Evolutionary conservation across 495 filamentous ascomycete genomes (phyloP), one percentile per base, ranked within the genome.

Genomic region (Aspergillus homomorphus): DNA sequence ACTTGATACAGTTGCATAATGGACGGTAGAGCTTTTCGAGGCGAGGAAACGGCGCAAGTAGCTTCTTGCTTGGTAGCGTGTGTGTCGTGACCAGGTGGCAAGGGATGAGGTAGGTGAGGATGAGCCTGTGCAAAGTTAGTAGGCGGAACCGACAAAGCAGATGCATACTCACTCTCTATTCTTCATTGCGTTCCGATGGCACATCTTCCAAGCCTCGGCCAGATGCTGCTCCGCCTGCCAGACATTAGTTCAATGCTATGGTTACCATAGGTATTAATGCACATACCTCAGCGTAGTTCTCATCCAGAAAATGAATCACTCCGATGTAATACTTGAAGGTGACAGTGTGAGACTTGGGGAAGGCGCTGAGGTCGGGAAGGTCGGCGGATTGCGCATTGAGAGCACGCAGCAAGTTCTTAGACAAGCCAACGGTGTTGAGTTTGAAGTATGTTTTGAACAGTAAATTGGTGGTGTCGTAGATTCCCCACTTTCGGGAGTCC

Each of bases 361-460:
- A 97, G 7, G 74, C 73, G 2, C 83, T 76, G 20, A 95, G 73
- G 0, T 78, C 68, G 1, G 95, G 94, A 69, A 96, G 86, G 63
- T 98, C 95, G 10, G 77, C 77, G 18, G 80, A 78, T 26, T 85
- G 83, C 6, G 90, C 93, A 50, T 84, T 79, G 20, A 98, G 79
- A 1, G 89, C 89, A 48, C 84, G 89, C 22, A 98, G 76, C 51
- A 97, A 83, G 64, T 96, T 97, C 70, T 96, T 96, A 14, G 87
- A 92, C 20, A 98, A 80, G n/a, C 81, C 81, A 48, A 95, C 87
- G 43, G 87, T 87, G 72, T 94, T 96, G 52, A 98, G 78, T 77
- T 90, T 95, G 82, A 98, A 98, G 68, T 98, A 96, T 6, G 91
- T 97, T 73, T 97, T 98, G 82, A 98, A 98, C 9, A 96, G 76